Evolutionary conservation across 768 basidiomycete genomes (phyloP).

Genomic region (Pholiota conissans): DNA sequence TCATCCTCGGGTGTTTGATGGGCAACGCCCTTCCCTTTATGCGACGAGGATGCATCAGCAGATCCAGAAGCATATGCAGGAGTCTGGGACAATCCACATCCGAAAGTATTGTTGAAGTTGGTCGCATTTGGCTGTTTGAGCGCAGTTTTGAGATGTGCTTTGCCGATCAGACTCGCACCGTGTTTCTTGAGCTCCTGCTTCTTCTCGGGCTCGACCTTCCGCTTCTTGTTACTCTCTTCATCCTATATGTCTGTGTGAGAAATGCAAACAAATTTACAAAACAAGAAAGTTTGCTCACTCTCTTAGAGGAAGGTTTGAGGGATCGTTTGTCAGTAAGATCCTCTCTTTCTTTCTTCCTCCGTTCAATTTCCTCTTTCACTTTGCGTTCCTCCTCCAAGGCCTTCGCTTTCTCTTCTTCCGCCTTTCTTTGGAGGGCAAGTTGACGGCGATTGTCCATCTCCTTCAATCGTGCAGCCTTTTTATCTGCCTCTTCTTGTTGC

Average conservation of each 20-base stretch:
- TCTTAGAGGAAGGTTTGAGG: constrained; percentile 55
- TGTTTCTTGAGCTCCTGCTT: constrained; percentile 61
- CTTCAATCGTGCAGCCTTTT: constrained; percentile 69
- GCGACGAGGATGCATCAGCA: constrained; percentile 31
- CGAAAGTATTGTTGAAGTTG: neutral
- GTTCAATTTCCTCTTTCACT: constrained; percentile 71
- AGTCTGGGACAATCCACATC: constrained; percentile 27
- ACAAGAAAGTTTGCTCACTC: constrained; percentile 35
- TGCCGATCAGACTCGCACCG: constrained; percentile 40
- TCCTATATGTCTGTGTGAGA: constrained; percentile 40
- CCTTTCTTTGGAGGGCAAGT: constrained; percentile 68
- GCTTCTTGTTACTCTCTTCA: constrained; percentile 72
- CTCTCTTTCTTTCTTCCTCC: constrained; percentile 80
- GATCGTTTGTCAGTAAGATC: constrained; percentile 72
- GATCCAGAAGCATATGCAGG: constrained; percentile 26
- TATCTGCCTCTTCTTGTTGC: constrained; percentile 90
- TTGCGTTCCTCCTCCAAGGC: constrained; percentile 69
- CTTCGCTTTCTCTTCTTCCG: constrained; percentile 71
- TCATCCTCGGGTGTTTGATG: constrained; percentile 45
- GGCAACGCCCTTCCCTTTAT: constrained; percentile 30
- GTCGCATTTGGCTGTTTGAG: constrained; percentile 36
- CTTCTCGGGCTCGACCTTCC: constrained; percentile 62
- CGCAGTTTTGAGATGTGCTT: constrained; percentile 48
- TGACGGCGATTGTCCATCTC: constrained; percentile 86
- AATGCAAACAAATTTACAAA: neutral